Evolutionary conservation across 1,284 basidiomycete species (phyloP).

Genomic region (Thecaphora thlaspeos): DNA sequence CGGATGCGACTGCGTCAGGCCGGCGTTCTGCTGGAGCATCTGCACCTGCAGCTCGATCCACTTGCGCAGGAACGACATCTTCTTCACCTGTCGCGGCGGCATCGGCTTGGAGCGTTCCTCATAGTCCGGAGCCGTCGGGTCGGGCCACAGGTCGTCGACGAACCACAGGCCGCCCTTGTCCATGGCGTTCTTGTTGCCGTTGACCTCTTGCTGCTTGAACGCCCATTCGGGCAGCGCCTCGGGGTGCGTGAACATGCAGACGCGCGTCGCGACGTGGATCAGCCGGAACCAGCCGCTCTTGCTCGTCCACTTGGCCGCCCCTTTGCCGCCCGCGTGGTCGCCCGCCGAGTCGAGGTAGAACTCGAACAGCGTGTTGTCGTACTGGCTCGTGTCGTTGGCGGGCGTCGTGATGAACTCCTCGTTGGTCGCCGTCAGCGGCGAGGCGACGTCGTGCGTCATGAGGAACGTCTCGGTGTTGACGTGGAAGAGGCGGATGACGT

Average conservation of each 20-base stretch:
- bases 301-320: constrained; percentile 25
- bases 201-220: constrained; percentile 94
- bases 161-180: constrained; percentile 86
- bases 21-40: constrained; percentile 98
- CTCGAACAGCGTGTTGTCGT: constrained; percentile 59
- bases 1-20: constrained; percentile 88
- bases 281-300: constrained; percentile 49
- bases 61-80: constrained; percentile 89
- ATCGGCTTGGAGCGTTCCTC: constrained; percentile 37
- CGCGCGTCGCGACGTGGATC: constrained; percentile 83
- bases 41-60: constrained; percentile 88
- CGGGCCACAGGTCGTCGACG: constrained; percentile 76
- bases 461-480: constrained; percentile 79
- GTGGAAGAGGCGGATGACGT: constrained; percentile 85
- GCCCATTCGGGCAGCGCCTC: constrained; percentile 91
- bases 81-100: constrained; percentile 70
- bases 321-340: constrained; percentile 11
- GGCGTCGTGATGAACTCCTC: constrained; percentile 75
- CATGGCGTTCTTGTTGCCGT: constrained; percentile 88
- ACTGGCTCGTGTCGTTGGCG: constrained; percentile 63
- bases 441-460: constrained; percentile 95
- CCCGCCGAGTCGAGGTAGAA: constrained; percentile 25
- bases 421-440: constrained; percentile 93
- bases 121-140: constrained; percentile 54
- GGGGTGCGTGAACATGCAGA: constrained; percentile 88